Conservation (phyloP, 257 asterid species). For the Gentiana dahurica region DNA sequence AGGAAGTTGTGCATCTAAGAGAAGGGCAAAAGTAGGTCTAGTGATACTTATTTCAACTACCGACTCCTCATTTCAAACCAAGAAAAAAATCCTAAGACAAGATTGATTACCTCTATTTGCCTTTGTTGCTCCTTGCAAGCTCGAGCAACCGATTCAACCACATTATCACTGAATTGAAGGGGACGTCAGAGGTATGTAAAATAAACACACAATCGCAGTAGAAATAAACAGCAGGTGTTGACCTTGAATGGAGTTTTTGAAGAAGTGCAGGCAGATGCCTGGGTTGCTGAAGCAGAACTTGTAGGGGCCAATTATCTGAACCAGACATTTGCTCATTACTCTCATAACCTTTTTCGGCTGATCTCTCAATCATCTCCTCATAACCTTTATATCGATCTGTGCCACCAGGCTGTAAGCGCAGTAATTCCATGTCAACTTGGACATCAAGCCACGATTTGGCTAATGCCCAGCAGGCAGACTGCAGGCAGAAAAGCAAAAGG, state of each 20-base stretch:
- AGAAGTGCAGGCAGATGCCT: constrained; percentile 79
- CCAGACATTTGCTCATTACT: constrained; percentile 43
- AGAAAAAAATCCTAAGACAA: background rate
- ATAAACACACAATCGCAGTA: background rate
- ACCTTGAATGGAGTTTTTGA: constrained; percentile 99
- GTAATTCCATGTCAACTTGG: constrained; percentile 76
- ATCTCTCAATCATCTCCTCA: constrained; percentile 67
- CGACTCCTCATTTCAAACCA: too few relatives aligned
- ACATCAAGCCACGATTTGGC: constrained; percentile 96
- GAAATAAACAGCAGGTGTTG: constrained; percentile 3
- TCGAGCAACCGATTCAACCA: constrained; percentile 83
- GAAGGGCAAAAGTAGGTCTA: too few relatives aligned
- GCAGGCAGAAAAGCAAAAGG: constrained; percentile 19
- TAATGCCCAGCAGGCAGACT: constrained; percentile 99
- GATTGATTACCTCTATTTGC: constrained; percentile 74
- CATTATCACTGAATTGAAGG: constrained; percentile 52
- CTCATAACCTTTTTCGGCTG: constrained; percentile 53
- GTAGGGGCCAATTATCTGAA: constrained; percentile 86
- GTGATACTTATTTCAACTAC: too few relatives aligned
- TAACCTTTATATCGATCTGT: constrained; percentile 44
- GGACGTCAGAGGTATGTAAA: constrained; percentile 7
- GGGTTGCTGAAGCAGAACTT: constrained; percentile 85
- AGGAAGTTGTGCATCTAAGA: too few relatives aligned
- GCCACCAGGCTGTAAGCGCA: constrained; percentile 55
- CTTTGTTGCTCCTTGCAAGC: constrained; percentile 99